phyloP scores from a whole-genome alignment of 2,329 filamentous ascomycete species.

The Cytospora schulzeri region DNA sequence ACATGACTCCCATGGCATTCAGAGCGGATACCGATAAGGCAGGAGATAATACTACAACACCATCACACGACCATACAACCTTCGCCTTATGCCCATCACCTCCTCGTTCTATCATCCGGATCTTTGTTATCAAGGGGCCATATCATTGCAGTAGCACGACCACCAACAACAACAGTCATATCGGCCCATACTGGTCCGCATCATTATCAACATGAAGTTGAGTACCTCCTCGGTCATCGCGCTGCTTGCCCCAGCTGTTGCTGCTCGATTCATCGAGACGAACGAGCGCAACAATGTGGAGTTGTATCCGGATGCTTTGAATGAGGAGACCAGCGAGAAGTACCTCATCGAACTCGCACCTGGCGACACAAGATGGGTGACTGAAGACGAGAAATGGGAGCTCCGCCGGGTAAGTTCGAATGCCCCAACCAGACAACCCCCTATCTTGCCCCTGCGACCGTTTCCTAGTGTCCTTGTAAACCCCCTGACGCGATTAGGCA shows the following conservation, averaged over 20 bases:
- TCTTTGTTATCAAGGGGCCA: neutral
- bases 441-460: too few relatives aligned
- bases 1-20: neutral
- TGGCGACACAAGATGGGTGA: constrained; percentile 82
- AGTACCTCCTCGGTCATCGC: constrained; percentile 55
- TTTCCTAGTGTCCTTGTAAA: too few relatives aligned
- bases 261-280: constrained; percentile 59
- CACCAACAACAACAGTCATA: neutral
- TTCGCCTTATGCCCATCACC: neutral
- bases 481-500: too few relatives aligned
- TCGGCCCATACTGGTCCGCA: neutral
- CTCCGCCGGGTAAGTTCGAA: constrained; percentile 69
- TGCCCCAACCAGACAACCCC: too few relatives aligned
- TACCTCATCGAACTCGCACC: constrained; percentile 85
- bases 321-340: constrained; percentile 45
- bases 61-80: neutral
- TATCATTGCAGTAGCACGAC: neutral
- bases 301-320: constrained; percentile 45
- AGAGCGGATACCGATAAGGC: neutral
- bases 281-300: constrained; percentile 54
- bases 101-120: neutral
- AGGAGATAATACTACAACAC: neutral
- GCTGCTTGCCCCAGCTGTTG: constrained; percentile 55
- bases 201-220: constrained; percentile 51
- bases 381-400: constrained; percentile 94